Percentiles rank a stretch among this genome's conserved stretches.
Evolutionary conservation across 2,329 filamentous ascomycete species (phyloP).

Genomic region (Raffaelea ambrosiae): DNA sequence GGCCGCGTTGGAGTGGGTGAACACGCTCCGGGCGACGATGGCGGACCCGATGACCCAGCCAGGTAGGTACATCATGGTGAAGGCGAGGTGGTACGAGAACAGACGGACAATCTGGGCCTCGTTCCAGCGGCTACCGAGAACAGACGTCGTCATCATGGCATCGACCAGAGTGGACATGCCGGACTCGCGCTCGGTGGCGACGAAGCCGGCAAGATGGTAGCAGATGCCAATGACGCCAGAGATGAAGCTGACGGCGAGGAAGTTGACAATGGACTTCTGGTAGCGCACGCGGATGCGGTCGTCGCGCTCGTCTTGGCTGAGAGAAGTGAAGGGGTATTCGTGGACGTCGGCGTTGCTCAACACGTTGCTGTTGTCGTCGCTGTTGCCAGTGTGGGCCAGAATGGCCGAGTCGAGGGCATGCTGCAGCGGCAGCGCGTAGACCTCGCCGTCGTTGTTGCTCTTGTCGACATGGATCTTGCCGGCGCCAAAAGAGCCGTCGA

Average conservation of each 20-base stretch:
- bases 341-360: constrained; percentile 22
- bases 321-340: constrained; percentile 69
- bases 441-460: constrained; percentile 63
- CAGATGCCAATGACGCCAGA: constrained; percentile 71
- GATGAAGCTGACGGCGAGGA: constrained; percentile 71
- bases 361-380: constrained; percentile 26
- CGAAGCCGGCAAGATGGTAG: constrained; percentile 80
- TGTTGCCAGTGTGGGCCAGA: constrained; percentile 26
- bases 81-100: constrained; percentile 69
- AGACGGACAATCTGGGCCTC: constrained; percentile 71
- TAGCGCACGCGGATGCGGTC: constrained; percentile 60
- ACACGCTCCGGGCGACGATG: constrained; percentile 56
- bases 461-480: constrained; percentile 54
- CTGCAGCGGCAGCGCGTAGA: constrained; percentile 71
- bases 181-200: constrained; percentile 76
- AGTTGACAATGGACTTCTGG: constrained; percentile 65
- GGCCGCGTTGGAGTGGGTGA: constrained; percentile 49
- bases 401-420: constrained; percentile 70
- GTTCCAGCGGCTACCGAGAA: constrained; percentile 49
- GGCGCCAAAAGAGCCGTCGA: constrained; percentile 63
- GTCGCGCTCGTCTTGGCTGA: constrained; percentile 58
- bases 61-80: constrained; percentile 70
- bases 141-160: constrained; percentile 72
- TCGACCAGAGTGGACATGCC: constrained; percentile 86
- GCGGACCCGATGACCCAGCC: constrained; percentile 73